Evolutionary conservation across 495 filamentous ascomycete species (phyloP).

Genomic region (Aspergillus bridgeri): DNA sequence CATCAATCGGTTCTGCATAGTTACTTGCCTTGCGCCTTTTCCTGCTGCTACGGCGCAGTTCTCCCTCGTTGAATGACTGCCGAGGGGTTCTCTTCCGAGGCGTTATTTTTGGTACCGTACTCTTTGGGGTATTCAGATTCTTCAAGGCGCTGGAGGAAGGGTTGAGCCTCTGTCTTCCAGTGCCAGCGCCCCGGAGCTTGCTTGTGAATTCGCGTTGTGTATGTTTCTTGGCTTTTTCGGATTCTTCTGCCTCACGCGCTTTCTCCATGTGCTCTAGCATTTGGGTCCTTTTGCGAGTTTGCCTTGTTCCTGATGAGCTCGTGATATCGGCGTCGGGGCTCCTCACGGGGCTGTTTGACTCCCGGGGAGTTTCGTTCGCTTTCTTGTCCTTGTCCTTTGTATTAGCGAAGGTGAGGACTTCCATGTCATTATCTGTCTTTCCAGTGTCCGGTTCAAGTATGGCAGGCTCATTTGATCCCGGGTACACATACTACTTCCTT

Average conservation of each 20-base stretch:
- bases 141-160: neutral
- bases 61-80: neutral
- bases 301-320: neutral
- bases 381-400: neutral
- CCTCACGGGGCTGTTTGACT: neutral
- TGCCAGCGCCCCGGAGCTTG: neutral
- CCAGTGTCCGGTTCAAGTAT: neutral
- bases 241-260: neutral
- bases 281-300: conserved; percentile 1
- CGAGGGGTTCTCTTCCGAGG: neutral
- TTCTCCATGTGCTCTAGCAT: neutral
- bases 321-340: neutral
- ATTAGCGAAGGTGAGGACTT: neutral
- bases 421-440: neutral
- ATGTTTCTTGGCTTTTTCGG: neutral
- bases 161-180: neutral
- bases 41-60: conserved; percentile 16
- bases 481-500: neutral
- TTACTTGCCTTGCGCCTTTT: conserved; percentile 33
- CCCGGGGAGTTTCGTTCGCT: neutral
- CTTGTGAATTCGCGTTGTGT: neutral
- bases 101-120: neutral
- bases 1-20: conserved; percentile 24
- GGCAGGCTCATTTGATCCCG: neutral
- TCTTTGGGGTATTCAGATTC: neutral